A percentile compares a stretch with the other conserved stretches of the same genome.
Evolutionary conservation across 192 early-diverging fungal species (phyloP).

Genomic region (Lobosporangium transversale): DNA sequence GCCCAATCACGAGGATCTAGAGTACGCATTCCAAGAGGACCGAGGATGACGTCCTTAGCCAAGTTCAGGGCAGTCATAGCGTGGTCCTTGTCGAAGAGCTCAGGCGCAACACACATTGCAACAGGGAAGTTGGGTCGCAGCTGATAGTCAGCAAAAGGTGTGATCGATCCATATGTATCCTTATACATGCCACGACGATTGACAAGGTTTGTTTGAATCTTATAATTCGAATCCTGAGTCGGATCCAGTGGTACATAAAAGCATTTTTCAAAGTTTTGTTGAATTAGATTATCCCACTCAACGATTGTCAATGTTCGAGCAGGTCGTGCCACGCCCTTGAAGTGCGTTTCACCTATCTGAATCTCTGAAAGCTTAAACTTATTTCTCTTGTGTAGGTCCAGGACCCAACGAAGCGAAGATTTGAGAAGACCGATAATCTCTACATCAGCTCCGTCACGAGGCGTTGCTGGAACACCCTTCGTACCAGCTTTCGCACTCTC

Average conservation of each 20-base stretch:
- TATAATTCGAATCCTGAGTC: slow-evolving; percentile 68
- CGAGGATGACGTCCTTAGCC: slow-evolving; percentile 74
- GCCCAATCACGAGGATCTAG: slow-evolving; percentile 93
- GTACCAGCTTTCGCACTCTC: slow-evolving; percentile 95
- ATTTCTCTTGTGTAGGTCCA: slow-evolving; percentile 55
- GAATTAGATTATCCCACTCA: slow-evolving; percentile 85
- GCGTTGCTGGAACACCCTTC: slow-evolving; percentile 90
- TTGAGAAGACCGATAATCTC: slow-evolving; percentile 95
- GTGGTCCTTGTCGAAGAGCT: slow-evolving; percentile 85
- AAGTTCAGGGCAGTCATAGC: slow-evolving; percentile 75
- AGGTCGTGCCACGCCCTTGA: slow-evolving; percentile 43
- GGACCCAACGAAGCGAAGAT: slow-evolving; percentile 85
- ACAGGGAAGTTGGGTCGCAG: slow-evolving; percentile 91
- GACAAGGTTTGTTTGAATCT: slow-evolving; percentile 70
- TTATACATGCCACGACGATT: slow-evolving; percentile 95
- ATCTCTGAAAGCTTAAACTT: slow-evolving; percentile 23
- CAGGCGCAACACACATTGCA: slow-evolving; percentile 95
- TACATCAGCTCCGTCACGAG: slow-evolving; percentile 90
- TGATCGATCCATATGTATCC: slow-evolving; percentile 80
- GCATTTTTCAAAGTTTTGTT: slow-evolving; percentile 83
- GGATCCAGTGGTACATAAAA: slow-evolving; percentile 93
- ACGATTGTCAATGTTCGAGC: slow-evolving; percentile 61
- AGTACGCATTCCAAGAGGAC: slow-evolving; percentile 93
- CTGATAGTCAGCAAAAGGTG: slow-evolving; percentile 89
- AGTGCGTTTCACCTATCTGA: slow-evolving; percentile 54